Evolutionary conservation across 2,329 filamentous ascomycete species (phyloP), one percentile per base, ranked within the genome.

Genomic region (Aspergillus quadrilineatus): DNA sequence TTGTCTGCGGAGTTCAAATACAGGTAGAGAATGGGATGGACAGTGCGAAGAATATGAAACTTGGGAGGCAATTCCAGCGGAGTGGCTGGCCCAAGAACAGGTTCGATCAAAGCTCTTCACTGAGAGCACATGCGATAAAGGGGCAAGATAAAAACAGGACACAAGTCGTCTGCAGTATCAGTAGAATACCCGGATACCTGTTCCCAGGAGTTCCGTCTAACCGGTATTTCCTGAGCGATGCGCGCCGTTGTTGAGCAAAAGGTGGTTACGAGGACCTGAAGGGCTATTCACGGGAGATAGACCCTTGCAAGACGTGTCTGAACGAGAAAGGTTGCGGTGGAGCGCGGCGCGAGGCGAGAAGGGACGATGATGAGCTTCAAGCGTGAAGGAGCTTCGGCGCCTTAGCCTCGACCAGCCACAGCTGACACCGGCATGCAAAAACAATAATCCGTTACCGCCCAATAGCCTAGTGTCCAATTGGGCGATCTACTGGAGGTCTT

Each of bases 1-100:
- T 44, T 57, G 50, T 55, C 57, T 56, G 39, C 42, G 50, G 65
- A 65, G 61, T 63, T 58, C 65, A 68, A 69, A 62, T 69, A 67
- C 68, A 69, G 62, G 56, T 51, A 64, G 49, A 53, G 53, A 47
- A 58, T 45, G 50, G 45, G 58, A 58, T 45, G 50, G 45, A 57
- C 55, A 63, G 52, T 60, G 52, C 60, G 46, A 50, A 56, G 46
- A 59, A 51, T 63, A 59, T 46, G 50, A 61, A 58, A 62, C 50
- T 59, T 56, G 49, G 53, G 46, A 53, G 43, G 54, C 58, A 63
- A 63, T 62, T 63, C 62, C 63, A 67, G 63, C 66, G 57, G 61
- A 55, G 60, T 59, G 62, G 60, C 41, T 45, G 54, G 63, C 48
- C 54, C 60, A 56, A 57, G 55, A 59, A 62, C 63, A 64, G 47